These are phyloP conservation scores for Oryza glaberrima DNA, from an alignment of 176 grass and related monocot species.

Conservation along the genomic window DNA sequence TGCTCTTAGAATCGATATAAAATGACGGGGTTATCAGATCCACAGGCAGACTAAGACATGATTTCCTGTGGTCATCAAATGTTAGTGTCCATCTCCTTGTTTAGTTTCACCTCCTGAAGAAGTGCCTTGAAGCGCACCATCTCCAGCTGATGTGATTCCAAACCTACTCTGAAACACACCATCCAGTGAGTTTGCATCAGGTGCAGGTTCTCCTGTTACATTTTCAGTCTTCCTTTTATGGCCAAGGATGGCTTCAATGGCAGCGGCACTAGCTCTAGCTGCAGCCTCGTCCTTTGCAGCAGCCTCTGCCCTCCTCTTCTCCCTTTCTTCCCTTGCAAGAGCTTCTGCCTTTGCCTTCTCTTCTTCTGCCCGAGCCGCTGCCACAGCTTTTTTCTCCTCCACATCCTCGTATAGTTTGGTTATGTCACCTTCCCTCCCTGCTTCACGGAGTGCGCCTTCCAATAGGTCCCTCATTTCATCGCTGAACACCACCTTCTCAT, in stretches of 20 bases:
- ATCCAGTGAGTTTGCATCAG: constrained; percentile 16
- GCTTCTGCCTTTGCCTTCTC: constrained; percentile 66
- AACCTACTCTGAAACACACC: constrained; percentile 44
- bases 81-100: constrained; percentile 12
- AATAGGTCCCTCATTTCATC: constrained; percentile 74
- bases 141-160: constrained; percentile 34
- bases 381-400: constrained; percentile 69
- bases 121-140: constrained; percentile 30
- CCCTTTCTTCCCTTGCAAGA: constrained; percentile 78
- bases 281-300: constrained; percentile 72
- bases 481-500: constrained; percentile 59
- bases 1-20: background rate
- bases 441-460: constrained; percentile 53
- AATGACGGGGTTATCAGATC: background rate
- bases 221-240: constrained; percentile 60
- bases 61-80: constrained; percentile 18
- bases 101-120: constrained; percentile 19
- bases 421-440: constrained; percentile 67
- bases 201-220: constrained; percentile 22
- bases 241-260: constrained; percentile 72
- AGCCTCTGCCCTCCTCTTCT: constrained; percentile 63
- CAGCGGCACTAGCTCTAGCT: constrained; percentile 78
- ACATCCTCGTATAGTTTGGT: constrained; percentile 67
- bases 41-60: background rate
- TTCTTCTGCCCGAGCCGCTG: constrained; percentile 50